Evolutionary conservation across 2,329 filamentous ascomycete species (phyloP), one percentile per base, ranked within the genome.

Genomic region (Gyromitra esculenta): DNA sequence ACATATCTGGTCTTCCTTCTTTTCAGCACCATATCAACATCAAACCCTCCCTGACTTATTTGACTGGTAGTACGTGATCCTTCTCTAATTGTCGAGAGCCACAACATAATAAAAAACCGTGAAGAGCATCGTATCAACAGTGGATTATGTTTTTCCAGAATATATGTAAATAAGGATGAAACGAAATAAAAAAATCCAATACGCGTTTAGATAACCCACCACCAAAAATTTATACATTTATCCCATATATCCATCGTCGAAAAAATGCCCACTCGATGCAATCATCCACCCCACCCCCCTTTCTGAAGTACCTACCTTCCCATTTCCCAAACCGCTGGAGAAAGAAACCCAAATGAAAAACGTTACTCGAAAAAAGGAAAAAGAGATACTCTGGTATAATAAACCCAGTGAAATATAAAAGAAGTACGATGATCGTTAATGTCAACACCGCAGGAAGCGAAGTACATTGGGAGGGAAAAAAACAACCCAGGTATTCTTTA

Each of bases 191-290:
- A 45, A 56, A 73, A 48, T 43, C 2, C 21, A 39, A 67, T 67
- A 45, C 50, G 64, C 64, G 31, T 48, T 69, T 43, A 37, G 50
- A 68, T 37, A 43, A 52, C 73, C 25, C 25, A 31, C 25, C 54
- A 35, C 48, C 43, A 31, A 25, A 63, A 64, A 69, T 74, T 54
- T 73, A 52, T 68, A 76, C 73, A 76, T 73, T 48, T 31, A 31
- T 31, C 25, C 25, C 25, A 50, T 15, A 11, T 50, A 67, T 56
- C 52, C 65, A 63, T 62, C 54, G 41, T 70, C 37, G 67, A 54
- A 45, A 63, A 43, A 18, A 31, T 31, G 2, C 25, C 45, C 56
- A 63, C 37, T 54, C 67, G 54, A 71, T 63, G 13, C 25, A 31
- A 4, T 31, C 25, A 31, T 31, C 7, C 66, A n/a, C 18, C 4